phyloP scores from a whole-genome alignment of 352 stramenopile species.

The Pythium apleroticum region DNA sequence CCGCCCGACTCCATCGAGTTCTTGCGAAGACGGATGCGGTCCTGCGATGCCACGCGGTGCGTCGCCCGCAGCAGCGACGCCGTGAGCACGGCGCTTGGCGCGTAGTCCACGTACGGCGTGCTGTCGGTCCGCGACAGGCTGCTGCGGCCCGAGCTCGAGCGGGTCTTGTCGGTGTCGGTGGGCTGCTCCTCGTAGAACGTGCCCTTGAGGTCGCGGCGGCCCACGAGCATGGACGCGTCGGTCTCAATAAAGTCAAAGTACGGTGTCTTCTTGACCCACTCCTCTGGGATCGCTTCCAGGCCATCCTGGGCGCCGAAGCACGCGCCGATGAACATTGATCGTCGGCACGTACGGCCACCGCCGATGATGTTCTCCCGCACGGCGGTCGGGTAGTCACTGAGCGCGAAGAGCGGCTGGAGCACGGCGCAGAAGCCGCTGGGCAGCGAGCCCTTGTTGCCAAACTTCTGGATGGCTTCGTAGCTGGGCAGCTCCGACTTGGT shows the following conservation, averaged over 20 bases:
- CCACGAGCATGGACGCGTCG: slow-evolving; percentile 64
- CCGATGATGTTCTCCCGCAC: slow-evolving; percentile 85
- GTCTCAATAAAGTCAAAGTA: slow-evolving; percentile 83
- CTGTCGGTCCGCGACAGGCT: slow-evolving; percentile 26
- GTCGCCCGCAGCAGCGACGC: slow-evolving; percentile 34
- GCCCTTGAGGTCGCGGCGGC: slow-evolving; percentile 61
- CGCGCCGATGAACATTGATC: slow-evolving; percentile 80
- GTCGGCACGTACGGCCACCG: slow-evolving; percentile 69
- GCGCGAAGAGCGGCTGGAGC: slow-evolving; percentile 74
- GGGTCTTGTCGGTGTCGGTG: slow-evolving; percentile 41
- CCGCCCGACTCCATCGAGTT: slow-evolving; percentile 67
- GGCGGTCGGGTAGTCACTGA: slow-evolving; percentile 76
- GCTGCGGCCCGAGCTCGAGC: slow-evolving; percentile 11
- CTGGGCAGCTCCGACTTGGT: slow-evolving; percentile 79
- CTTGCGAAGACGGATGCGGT: slow-evolving; percentile 40
- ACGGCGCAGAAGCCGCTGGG: slow-evolving; percentile 71
- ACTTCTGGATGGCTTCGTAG: slow-evolving; percentile 84
- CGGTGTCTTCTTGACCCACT: slow-evolving; percentile 79
- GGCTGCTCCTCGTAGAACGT: slow-evolving; percentile 40
- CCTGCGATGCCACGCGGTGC: slow-evolving; percentile 23
- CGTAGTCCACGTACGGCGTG: slow-evolving; percentile 65
- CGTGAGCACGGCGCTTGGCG: slow-evolving; percentile 44
- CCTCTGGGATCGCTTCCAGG: slow-evolving; percentile 59
- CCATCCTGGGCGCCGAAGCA: slow-evolving; percentile 80
- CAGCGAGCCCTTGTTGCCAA: slow-evolving; percentile 71